These are phyloP conservation scores for Dothiorella sarmentorum DNA, from an alignment of 2,329 filamentous ascomycete genomes.

Conservation along the genomic window DNA sequence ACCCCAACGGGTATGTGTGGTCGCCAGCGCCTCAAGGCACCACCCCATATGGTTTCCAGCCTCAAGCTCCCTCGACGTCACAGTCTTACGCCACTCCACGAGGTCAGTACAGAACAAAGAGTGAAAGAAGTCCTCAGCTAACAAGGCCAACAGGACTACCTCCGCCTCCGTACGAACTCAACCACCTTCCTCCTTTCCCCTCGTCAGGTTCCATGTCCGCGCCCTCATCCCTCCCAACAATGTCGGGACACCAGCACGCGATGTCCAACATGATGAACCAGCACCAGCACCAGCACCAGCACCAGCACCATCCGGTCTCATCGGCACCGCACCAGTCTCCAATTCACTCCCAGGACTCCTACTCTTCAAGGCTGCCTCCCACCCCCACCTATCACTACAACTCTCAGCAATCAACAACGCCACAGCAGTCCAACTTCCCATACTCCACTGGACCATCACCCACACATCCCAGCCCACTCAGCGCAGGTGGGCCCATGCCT, in stretches of 20 bases:
- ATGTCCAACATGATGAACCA: slow-evolving; percentile 47
- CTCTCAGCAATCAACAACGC: slow-evolving; percentile 51
- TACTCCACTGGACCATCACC: slow-evolving; percentile 50
- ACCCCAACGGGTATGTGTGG: slow-evolving; percentile 60
- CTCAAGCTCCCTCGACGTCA: slow-evolving; percentile 23
- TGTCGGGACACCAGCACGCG: slow-evolving; percentile 45
- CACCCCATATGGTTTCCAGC: slow-evolving; percentile 53
- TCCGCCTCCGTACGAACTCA: slow-evolving; percentile 64
- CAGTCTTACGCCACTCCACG: slow-evolving; percentile 36
- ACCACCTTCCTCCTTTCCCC: slow-evolving; percentile 62
- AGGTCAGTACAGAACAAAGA: slow-evolving; percentile 40
- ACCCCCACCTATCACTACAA: slow-evolving; percentile 60
- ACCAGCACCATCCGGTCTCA: slow-evolving; percentile 38
- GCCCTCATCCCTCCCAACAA: slow-evolving; percentile 46
- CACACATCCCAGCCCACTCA: slow-evolving; percentile 49
- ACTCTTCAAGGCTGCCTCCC: slow-evolving; percentile 52
- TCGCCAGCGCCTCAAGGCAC: slow-evolving; percentile 56
- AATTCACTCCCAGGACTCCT: slow-evolving; percentile 58
- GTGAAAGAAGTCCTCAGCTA: slow-evolving; percentile 13
- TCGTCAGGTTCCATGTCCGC: slow-evolving; percentile 56
- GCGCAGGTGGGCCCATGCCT: slow-evolving; percentile 43
- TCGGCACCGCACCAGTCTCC: slow-evolving; percentile 46
- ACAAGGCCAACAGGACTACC: slow-evolving; percentile 55
- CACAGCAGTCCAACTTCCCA: slow-evolving; percentile 46
- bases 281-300: too few species aligned